Percentiles rank a stretch among this genome's conserved stretches.
Evolutionary conservation across 345 rosid species (phyloP).

Genomic region (Anastatica hierochuntica): DNA sequence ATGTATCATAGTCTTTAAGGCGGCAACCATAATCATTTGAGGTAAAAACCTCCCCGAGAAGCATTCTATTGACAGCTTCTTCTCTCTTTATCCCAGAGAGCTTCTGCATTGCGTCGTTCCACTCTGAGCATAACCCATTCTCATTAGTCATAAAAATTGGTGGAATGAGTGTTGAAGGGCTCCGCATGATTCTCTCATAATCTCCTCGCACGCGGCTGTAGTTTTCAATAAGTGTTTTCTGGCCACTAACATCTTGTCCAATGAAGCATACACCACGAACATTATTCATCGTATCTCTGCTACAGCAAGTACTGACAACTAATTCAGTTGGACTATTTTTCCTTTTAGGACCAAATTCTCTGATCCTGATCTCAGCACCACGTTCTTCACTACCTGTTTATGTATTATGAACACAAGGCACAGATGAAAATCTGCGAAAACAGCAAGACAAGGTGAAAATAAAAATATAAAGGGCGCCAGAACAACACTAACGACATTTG

Average conservation of each 20-base stretch:
- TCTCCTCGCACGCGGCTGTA: slow-evolving; percentile 61
- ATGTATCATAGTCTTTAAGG: slow-evolving; percentile 59
- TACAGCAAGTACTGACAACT: slow-evolving; percentile 70
- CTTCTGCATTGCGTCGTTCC: slow-evolving; percentile 78
- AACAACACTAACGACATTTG: neutral
- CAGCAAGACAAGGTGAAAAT: slow-evolving; percentile 11
- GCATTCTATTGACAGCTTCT: slow-evolving; percentile 45
- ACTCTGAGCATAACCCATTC: slow-evolving; percentile 63
- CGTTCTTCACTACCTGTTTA: slow-evolving; percentile 63
- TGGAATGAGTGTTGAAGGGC: slow-evolving; percentile 64
- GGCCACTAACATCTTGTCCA: slow-evolving; percentile 71
- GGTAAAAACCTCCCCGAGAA: slow-evolving; percentile 73
- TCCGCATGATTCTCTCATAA: slow-evolving; percentile 55
- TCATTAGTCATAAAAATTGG: slow-evolving; percentile 69
- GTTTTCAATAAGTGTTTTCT: slow-evolving; percentile 45
- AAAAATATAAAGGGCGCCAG: neutral
- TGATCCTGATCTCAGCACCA: slow-evolving; percentile 56
- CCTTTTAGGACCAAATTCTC: slow-evolving; percentile 39
- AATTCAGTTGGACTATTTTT: slow-evolving; percentile 42
- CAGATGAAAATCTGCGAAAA: slow-evolving; percentile 19
- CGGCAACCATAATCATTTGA: slow-evolving; percentile 47
- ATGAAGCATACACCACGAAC: slow-evolving; percentile 70
- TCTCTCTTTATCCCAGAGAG: slow-evolving; percentile 73
- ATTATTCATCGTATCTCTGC: slow-evolving; percentile 43
- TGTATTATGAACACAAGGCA: slow-evolving; percentile 29